Evolutionary conservation across 202 grass and related monocot species (phyloP), one percentile per base, ranked within the genome.

Genomic region (Panicum hallii): DNA sequence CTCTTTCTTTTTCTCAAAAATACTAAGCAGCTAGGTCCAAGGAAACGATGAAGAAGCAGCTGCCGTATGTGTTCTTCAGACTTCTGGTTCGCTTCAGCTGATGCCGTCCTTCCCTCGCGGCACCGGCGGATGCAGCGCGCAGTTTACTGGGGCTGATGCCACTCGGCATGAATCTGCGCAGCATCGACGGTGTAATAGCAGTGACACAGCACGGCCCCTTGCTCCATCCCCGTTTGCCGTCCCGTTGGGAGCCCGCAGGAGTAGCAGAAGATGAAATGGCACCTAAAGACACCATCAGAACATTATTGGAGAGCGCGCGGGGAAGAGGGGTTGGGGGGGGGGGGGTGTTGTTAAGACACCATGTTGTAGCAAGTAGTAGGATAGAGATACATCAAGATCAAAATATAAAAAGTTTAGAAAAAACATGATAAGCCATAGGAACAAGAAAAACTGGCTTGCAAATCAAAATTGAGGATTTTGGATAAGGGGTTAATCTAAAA

Each of bases 241-340:
- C 36, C 40, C 55, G 10, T 19, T 4, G 75, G 42, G 15, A 19
- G 58, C 15, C 75, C 75, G 15, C 75, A 78, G 14, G 11, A 15
- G 16, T 78, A 78, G 58, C 75, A 78, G 75, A 78, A 78, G 22
- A 22, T 9, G 58, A 78, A 78, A 0, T 3, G 5, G 44, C 76
- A 79, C 28, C 76, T 79, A 7, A 22, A 11, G 44, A 46, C 42
- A 26, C 0, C 56, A 63, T 48, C 23, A 64, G 12, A 78, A 32
- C 12, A 75, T 32, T 32, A 26, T 26, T 26, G 26, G 26, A 26
- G 26, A 26, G 26, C 26, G 26, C 0, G 26, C 1, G 26, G 26
- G 26, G n/a, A n/a, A n/a, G n/a, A 0, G 26, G 26, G 26, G 26
- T 0, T 26, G 26, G 26, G 26, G 26, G 26, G 26, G 26, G 26